Percentiles rank a stretch among this genome's conserved stretches.
phyloP scores from a whole-genome alignment of 768 basidiomycete species.

The Amanita polypyramis region DNA sequence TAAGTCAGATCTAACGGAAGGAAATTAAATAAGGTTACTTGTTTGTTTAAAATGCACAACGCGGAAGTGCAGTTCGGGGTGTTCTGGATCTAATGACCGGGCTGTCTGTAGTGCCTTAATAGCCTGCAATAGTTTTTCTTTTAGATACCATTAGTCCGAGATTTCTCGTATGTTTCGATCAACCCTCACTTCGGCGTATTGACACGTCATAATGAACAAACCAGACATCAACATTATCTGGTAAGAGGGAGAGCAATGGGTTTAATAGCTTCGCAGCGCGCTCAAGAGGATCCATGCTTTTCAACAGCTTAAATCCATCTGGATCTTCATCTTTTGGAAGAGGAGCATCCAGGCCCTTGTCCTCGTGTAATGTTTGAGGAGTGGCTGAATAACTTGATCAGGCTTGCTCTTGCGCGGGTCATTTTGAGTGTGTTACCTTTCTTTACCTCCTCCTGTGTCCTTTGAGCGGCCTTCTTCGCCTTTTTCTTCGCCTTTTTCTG shows the following conservation, averaged over 20 bases:
- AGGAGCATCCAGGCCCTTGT: conserved; percentile 57
- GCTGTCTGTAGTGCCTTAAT: conserved; percentile 54
- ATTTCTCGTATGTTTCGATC: not conserved
- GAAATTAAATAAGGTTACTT: conserved; percentile 25
- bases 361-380: conserved; percentile 25
- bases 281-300: conserved; percentile 56
- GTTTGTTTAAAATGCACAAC: conserved; percentile 50
- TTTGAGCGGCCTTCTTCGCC: conserved; percentile 71
- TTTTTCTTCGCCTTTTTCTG: conserved; percentile 83
- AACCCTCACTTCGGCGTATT: conserved; percentile 58
- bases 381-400: not conserved
- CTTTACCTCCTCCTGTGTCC: conserved; percentile 56
- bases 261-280: conserved; percentile 61
- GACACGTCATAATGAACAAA: conserved; percentile 71
- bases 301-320: conserved; percentile 63
- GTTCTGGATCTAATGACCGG: conserved; percentile 35
- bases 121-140: conserved; percentile 82
- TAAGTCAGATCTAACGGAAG: conserved; percentile 2
- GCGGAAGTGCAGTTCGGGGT: conserved; percentile 65
- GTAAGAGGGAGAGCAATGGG: conserved; percentile 46
- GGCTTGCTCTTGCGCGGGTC: not conserved
- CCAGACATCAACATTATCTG: conserved; percentile 59
- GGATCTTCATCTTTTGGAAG: conserved; percentile 73
- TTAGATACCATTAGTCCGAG: not conserved
- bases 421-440: conserved; percentile 37